Percentiles rank a stretch among this genome's conserved stretches.
Evolutionary conservation across 2,329 filamentous ascomycete genomes (phyloP).

Genomic region (Chrysoporthe deuterocubensis): DNA sequence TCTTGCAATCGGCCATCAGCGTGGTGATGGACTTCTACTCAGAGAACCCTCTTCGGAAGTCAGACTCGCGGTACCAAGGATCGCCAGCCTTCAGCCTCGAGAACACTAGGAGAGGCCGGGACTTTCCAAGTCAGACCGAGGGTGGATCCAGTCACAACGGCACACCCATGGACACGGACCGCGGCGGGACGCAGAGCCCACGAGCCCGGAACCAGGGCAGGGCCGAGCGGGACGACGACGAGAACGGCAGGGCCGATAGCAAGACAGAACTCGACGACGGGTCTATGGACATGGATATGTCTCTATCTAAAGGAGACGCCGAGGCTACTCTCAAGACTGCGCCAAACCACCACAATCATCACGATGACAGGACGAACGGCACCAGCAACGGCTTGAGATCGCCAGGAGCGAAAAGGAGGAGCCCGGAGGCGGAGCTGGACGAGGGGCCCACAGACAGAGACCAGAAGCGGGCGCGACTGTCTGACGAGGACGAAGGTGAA

Average conservation of each 20-base stretch:
- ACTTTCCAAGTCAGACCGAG: constrained; percentile 45
- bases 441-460: constrained; percentile 30
- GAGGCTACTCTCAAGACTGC: constrained; percentile 39
- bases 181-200: constrained; percentile 54
- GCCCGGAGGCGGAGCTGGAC: constrained; percentile 32
- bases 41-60: constrained; percentile 65
- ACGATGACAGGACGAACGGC: constrained; percentile 30
- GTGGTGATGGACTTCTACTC: constrained; percentile 72
- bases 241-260: constrained; percentile 41
- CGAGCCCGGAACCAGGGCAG: constrained; percentile 44
- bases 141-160: constrained; percentile 52
- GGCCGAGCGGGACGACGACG: constrained; percentile 30
- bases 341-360: constrained; percentile 37
- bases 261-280: constrained; percentile 26
- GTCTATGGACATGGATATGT: constrained; percentile 17
- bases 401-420: constrained; percentile 37
- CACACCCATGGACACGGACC: constrained; percentile 53
- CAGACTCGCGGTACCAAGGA: constrained; percentile 53
- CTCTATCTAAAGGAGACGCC: constrained; percentile 36
- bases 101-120: constrained; percentile 55
- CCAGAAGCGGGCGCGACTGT: constrained; percentile 33
- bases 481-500: constrained; percentile 35
- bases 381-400: constrained; percentile 33
- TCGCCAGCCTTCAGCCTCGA: constrained; percentile 62
- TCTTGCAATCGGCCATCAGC: constrained; percentile 74